A percentile compares a stretch with the other conserved stretches of the same genome.
These are phyloP conservation scores for Fulvia fulva DNA, from an alignment of 2,329 filamentous ascomycete genomes.

Conservation along the genomic window DNA sequence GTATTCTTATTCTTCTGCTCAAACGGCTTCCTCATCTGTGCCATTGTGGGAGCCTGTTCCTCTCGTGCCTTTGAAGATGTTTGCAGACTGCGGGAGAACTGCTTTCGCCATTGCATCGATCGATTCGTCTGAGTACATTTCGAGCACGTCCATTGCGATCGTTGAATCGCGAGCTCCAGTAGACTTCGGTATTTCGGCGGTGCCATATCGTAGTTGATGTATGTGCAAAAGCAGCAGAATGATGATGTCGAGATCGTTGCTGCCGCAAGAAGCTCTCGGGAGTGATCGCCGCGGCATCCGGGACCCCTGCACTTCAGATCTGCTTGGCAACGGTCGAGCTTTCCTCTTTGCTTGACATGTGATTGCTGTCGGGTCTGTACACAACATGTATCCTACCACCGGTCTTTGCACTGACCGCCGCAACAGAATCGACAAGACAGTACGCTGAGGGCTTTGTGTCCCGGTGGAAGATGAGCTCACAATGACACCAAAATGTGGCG, in stretches of 20 bases:
- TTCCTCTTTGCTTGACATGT: constrained; percentile 2
- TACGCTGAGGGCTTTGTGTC: too few species aligned
- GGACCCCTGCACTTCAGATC: neutral
- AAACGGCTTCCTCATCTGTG: constrained; percentile 61
- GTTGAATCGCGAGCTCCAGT: constrained; percentile 24
- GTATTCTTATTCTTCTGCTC: constrained; percentile 65
- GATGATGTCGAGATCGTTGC: constrained; percentile 2
- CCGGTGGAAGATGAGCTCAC: constrained; percentile 6
- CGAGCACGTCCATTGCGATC: constrained; percentile 23
- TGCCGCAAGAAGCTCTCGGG: neutral
- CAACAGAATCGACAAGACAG: too few species aligned
- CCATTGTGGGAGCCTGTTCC: constrained; percentile 53
- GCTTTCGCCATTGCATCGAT: constrained; percentile 15
- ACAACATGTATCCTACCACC: neutral
- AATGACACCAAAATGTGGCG: constrained; percentile 40
- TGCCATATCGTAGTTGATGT: constrained; percentile 22
- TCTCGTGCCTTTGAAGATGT: constrained; percentile 23
- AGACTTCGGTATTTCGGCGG: constrained; percentile 29
- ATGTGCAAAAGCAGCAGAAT: neutral
- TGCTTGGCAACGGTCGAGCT: neutral
- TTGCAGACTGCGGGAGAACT: constrained; percentile 30
- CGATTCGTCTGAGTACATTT: constrained; percentile 13
- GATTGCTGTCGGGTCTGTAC: neutral
- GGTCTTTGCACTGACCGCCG: too few species aligned
- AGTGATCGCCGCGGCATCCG: neutral